A percentile compares a stretch with the other conserved stretches of the same genome.
Conservation (phyloP, 1,139 yeast genomes). For the Diutina ranongensis region DNA sequence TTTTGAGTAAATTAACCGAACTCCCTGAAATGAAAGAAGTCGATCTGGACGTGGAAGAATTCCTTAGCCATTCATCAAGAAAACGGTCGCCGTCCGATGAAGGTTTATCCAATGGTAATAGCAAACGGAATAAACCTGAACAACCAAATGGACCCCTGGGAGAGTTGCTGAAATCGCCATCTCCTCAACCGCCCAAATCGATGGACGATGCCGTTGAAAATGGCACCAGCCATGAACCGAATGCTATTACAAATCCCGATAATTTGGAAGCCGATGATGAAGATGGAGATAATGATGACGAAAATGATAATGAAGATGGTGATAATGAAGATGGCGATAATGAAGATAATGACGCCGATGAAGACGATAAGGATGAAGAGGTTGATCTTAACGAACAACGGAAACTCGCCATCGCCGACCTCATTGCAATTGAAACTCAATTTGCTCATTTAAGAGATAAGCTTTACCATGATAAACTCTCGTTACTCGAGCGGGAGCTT, state of each 20-base stretch:
- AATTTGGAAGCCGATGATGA: constrained; percentile 9
- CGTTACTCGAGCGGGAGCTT: constrained; percentile 67
- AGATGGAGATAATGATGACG: constrained; percentile 15
- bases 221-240: too few relatives aligned
- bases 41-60: constrained; percentile 17
- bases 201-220: not conserved
- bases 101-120: not conserved
- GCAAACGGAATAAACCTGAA: not conserved
- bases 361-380: constrained; percentile 16
- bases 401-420: constrained; percentile 52
- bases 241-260: not conserved
- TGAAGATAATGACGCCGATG: constrained; percentile 14
- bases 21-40: constrained; percentile 30
- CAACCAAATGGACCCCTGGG: too few relatives aligned
- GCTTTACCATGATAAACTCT: constrained; percentile 62
- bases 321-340: constrained; percentile 18
- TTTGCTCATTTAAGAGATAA: constrained; percentile 81
- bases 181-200: not conserved
- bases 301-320: constrained; percentile 7
- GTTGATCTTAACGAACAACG: constrained; percentile 39
- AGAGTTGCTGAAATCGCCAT: not conserved
- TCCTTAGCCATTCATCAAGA: not conserved
- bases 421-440: constrained; percentile 70
- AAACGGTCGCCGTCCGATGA: not conserved
- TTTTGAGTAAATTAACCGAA: constrained; percentile 29